Percentiles rank a stretch among this genome's conserved stretches.
phyloP scores from a whole-genome alignment of 169 alveolate species.

The Eimeria praecox region DNA sequence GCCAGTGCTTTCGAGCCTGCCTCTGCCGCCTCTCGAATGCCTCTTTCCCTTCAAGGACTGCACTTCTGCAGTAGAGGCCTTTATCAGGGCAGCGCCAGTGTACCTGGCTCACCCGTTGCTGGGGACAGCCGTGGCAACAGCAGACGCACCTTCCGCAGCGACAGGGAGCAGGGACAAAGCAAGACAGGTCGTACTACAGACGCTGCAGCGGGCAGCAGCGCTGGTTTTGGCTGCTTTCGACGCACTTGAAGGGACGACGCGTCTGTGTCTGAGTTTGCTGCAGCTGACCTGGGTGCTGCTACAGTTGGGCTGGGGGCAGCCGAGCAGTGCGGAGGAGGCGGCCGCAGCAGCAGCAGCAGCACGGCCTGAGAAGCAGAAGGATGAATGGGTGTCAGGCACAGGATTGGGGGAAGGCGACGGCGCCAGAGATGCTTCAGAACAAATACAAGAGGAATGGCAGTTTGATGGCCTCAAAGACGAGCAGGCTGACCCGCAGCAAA shows the following conservation, averaged over 20 bases:
- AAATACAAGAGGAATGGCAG: constrained; percentile 72
- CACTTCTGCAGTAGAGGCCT: constrained; percentile 23
- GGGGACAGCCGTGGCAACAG: constrained; percentile 1
- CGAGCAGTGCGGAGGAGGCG: constrained; percentile 37
- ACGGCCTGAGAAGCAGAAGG: constrained; percentile 51
- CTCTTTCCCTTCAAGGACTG: constrained; percentile 53
- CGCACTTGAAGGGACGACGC: constrained; percentile 54
- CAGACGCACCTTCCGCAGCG: constrained; percentile 1
- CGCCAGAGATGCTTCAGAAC: constrained; percentile 61
- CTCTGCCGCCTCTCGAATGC: constrained; percentile 67
- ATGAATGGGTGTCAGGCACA: constrained; percentile 77
- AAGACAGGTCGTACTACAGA: background rate
- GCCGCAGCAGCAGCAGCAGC: constrained; percentile 53
- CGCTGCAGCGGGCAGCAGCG: constrained; percentile 63
- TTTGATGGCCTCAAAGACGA: constrained; percentile 77
- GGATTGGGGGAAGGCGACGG: constrained; percentile 82
- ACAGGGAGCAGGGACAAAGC: background rate
- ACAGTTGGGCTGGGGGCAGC: constrained; percentile 67
- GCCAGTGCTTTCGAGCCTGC: constrained; percentile 66
- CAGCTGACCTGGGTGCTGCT: constrained; percentile 68
- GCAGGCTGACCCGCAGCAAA: constrained; percentile 56
- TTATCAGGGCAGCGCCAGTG: constrained; percentile 39
- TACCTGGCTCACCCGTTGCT: background rate
- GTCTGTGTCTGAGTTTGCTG: constrained; percentile 62
- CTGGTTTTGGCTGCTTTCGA: constrained; percentile 74